Evolutionary conservation across 1,139 yeast species (phyloP).

Genomic region (Martiniozyma asiatica): DNA sequence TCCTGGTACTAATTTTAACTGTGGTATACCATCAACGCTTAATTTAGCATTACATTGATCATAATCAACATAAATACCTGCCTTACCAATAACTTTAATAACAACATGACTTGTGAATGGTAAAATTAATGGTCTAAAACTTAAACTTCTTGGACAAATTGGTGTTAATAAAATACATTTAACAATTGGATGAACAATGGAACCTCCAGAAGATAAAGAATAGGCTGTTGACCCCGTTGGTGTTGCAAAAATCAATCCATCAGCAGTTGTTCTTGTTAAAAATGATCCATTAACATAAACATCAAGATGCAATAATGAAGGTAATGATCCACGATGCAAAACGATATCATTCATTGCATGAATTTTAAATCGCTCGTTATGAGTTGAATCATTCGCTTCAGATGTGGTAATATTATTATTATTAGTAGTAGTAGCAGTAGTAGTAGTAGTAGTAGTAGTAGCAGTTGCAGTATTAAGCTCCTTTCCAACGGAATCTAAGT

Average conservation of each 20-base stretch:
- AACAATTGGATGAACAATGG: conserved; percentile 83
- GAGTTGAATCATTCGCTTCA: conserved; percentile 2
- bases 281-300: conserved; percentile 71
- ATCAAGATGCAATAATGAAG: conserved; percentile 74
- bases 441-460: too few species aligned
- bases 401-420: conserved; percentile 4
- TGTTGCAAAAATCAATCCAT: conserved; percentile 74
- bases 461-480: conserved; percentile 2
- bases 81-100: conserved; percentile 47
- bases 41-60: conserved; percentile 31
- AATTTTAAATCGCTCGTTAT: conserved; percentile 20
- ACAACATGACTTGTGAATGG: conserved; percentile 53
- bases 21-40: conserved; percentile 73
- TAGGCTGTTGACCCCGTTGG: conserved; percentile 97
- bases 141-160: conserved; percentile 78
- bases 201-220: conserved; percentile 81
- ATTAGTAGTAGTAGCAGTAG: too few species aligned
- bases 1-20: conserved; percentile 54
- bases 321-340: conserved; percentile 79
- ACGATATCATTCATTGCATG: conserved; percentile 91
- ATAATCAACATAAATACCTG: conserved; percentile 12
- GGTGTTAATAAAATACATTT: conserved; percentile 78
- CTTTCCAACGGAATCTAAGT: too few species aligned
- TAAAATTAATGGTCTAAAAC: conserved; percentile 74
- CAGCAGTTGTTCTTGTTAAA: conserved; percentile 83